Base-by-base conservation (phyloP, 2,329 filamentous ascomycete species). In the Colletotrichum abscissum region DNA sequence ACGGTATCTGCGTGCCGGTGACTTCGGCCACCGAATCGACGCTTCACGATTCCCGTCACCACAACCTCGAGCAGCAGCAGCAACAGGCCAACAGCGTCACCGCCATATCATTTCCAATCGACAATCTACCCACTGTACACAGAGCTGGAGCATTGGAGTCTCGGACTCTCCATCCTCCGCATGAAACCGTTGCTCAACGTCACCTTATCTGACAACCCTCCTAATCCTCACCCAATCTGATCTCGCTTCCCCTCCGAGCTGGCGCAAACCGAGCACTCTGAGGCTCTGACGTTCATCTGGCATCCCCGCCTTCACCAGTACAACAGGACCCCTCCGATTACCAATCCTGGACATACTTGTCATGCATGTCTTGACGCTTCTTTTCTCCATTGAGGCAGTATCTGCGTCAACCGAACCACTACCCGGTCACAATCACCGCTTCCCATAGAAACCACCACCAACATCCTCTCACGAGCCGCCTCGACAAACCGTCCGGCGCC, bases 321-420 rank as follows among this genome's bases (percentile, higher is more conserved):
- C 22, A 28, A 28, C n/a, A 14, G n/a, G 28, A 24, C 62, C 46
- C 52, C 54, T 30, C 59, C 42, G 35, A 63, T 57, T 62, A 63
- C 64, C 64, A 72, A 59, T 72, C 70, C 49, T 35, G 42, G 52
- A 33, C 38, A 57, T 24, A 14, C 64, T 26, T 65, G 67, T 63
- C 67, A 74, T 75, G 73, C 73, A 74, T 58, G 59, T 55, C 46
- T 71, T 70, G 73, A 75, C 42, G 30, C 12, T 49, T 52, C n/a
- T 16, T 74, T 68, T 63, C 73, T 70, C 63, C 49, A 64, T 75
- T 59, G 59, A 75, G 70, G 24, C 58, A 75, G 14, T 42, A 67
- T 66, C 52, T 69, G 73, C 66, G 66, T 52, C 33, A 49, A 63
- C 65, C 49, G 22, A 68, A 63, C 42, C 38, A 62, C 42, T 26